Conservation (phyloP, 2,329 filamentous ascomycete genomes). For the Knoxdaviesia capensis region DNA sequence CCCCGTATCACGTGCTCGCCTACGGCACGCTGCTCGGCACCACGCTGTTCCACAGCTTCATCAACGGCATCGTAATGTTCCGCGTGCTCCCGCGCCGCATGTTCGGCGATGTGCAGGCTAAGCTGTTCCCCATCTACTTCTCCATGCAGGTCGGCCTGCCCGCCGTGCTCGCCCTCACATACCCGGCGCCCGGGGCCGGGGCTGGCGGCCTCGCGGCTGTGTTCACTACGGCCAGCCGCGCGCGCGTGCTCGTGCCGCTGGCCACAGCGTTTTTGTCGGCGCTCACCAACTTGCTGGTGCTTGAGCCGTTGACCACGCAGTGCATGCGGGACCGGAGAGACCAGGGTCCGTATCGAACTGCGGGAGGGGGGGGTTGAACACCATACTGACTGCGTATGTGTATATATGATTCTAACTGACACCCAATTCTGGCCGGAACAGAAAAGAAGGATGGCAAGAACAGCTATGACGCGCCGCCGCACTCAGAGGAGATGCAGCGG, state of each 20-base stretch:
- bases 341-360: slow-evolving; percentile 39
- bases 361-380: no score
- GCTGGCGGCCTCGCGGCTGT: slow-evolving; percentile 31
- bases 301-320: slow-evolving; percentile 57
- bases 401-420: background rate
- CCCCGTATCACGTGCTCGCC: slow-evolving; percentile 58
- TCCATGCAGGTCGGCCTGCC: slow-evolving; percentile 61
- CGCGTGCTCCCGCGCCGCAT: slow-evolving; percentile 55
- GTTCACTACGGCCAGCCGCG: slow-evolving; percentile 37
- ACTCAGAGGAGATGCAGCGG: slow-evolving; percentile 65
- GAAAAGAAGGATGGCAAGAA: slow-evolving; percentile 82
- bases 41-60: slow-evolving; percentile 74
- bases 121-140: slow-evolving; percentile 80
- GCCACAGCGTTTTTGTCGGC: slow-evolving; percentile 50
- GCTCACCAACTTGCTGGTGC: slow-evolving; percentile 45
- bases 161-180: slow-evolving; percentile 55
- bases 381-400: background rate
- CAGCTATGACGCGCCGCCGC: slow-evolving; percentile 57
- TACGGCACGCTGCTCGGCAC: slow-evolving; percentile 78
- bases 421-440: slow-evolving; percentile 9
- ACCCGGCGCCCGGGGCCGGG: slow-evolving; percentile 41
- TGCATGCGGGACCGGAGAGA: slow-evolving; percentile 57
- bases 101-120: slow-evolving; percentile 63
- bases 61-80: slow-evolving; percentile 56
- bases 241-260: slow-evolving; percentile 47